These are phyloP conservation scores for Rhodotorula kratochvilovae DNA, from an alignment of 768 basidiomycete species.

Conservation along the genomic window DNA sequence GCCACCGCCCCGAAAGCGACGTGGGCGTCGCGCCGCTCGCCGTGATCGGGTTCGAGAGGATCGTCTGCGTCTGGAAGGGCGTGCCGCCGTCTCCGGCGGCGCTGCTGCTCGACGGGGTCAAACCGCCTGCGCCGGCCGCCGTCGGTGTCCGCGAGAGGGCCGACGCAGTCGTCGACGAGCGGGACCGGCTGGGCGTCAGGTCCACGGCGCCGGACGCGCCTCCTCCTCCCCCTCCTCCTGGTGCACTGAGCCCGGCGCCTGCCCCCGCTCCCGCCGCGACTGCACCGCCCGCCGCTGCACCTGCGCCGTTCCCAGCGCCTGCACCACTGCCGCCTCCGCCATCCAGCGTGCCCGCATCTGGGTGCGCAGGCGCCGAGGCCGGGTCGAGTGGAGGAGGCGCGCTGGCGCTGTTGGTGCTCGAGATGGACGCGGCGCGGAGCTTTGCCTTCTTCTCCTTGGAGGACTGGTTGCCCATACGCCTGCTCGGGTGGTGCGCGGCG, in stretches of 20 bases:
- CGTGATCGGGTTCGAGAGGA: slow-evolving; percentile 65
- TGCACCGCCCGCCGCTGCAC: neutral
- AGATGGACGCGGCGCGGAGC: neutral
- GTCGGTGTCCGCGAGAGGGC: slow-evolving; percentile 1
- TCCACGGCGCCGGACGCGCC: neutral
- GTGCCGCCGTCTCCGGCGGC: slow-evolving; percentile 53
- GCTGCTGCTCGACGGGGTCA: neutral
- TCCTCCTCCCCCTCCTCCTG: neutral
- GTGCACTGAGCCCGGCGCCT: neutral
- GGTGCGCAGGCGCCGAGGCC: neutral
- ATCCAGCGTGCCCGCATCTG: no score
- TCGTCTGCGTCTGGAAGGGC: slow-evolving; percentile 67
- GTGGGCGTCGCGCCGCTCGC: slow-evolving; percentile 36
- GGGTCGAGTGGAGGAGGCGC: neutral
- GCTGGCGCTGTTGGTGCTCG: neutral
- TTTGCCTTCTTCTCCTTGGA: slow-evolving; percentile 23
- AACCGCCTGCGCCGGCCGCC: slow-evolving; percentile 45
- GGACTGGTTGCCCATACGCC: slow-evolving; percentile 23
- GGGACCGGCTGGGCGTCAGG: slow-evolving; percentile 16
- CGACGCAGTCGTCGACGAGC: slow-evolving; percentile 11
- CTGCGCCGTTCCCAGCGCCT: no score
- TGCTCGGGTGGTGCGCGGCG: neutral
- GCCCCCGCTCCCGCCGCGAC: neutral
- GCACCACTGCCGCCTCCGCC: no score
- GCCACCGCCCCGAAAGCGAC: neutral